Evolutionary conservation across 2,329 filamentous ascomycete species (phyloP).

Genomic region (Cytospora piceae): DNA sequence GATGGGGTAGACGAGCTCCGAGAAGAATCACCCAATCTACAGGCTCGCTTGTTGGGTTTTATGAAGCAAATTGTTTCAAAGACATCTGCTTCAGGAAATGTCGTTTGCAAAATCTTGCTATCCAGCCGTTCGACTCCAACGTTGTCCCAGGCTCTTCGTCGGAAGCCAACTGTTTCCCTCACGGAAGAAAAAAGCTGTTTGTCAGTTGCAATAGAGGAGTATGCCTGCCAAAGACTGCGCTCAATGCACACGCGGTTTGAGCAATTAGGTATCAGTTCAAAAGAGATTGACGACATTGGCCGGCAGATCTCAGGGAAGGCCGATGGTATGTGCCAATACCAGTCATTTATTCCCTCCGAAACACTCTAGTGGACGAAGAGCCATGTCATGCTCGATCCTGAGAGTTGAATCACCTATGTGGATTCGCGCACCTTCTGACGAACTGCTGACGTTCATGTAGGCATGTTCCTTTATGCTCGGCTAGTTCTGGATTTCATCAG

Average conservation of each 20-base stretch:
- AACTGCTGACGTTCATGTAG: constrained; percentile 29
- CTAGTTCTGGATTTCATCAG: constrained; percentile 42
- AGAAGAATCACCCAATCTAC: constrained; percentile 33
- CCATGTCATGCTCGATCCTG: no score
- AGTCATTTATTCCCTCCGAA: background rate
- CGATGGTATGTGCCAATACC: constrained; percentile 34
- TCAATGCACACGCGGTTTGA: constrained; percentile 21
- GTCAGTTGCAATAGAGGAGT: constrained; percentile 32
- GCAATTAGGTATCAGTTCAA: constrained; percentile 29
- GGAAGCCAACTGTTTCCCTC: constrained; percentile 34
- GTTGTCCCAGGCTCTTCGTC: constrained; percentile 25
- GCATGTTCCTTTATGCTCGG: constrained; percentile 45
- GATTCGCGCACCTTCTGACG: background rate
- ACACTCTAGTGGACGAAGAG: background rate
- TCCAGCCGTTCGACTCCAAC: constrained; percentile 33
- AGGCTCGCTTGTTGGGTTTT: constrained; percentile 26
- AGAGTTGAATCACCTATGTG: background rate
- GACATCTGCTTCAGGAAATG: constrained; percentile 12
- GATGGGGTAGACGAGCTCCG: constrained; percentile 36
- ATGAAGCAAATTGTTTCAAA: constrained; percentile 30
- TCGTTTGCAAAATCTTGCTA: constrained; percentile 37
- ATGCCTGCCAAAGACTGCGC: constrained; percentile 30
- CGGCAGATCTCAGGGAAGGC: constrained; percentile 33
- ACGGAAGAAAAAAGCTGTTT: constrained; percentile 35
- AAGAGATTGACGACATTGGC: constrained; percentile 32